Evolutionary conservation across 805 yeast genomes (phyloP).

Genomic region (Wickerhamiella slavikovae): DNA sequence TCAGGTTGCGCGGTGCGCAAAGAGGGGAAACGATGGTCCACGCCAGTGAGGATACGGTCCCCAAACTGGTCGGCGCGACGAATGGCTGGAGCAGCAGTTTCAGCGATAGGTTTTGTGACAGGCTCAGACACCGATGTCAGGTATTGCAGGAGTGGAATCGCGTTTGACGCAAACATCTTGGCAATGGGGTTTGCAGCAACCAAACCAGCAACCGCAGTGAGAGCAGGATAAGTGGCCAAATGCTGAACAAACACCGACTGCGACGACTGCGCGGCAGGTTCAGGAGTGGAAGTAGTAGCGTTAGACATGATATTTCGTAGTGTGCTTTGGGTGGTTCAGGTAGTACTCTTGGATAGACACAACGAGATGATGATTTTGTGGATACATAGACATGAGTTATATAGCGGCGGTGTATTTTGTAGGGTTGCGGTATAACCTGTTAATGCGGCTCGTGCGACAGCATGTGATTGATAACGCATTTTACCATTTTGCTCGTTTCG

Average conservation of each 20-base stretch:
- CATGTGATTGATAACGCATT: too few species aligned
- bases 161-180: constrained; percentile 38
- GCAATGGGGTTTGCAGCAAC: constrained; percentile 37
- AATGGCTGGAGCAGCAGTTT: constrained; percentile 21
- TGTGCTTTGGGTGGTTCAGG: too few species aligned
- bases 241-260: constrained; percentile 26
- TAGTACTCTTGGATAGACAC: too few species aligned
- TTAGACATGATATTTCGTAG: background rate
- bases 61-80: constrained; percentile 30
- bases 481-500: too few species aligned
- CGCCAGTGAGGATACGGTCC: constrained; percentile 31
- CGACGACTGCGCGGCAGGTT: background rate
- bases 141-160: constrained; percentile 34
- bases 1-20: constrained; percentile 39
- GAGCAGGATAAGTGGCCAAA: constrained; percentile 30
- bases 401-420: too few species aligned
- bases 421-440: too few species aligned
- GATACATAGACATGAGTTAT: too few species aligned
- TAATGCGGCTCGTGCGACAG: too few species aligned
- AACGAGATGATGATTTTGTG: too few species aligned
- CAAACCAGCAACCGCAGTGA: constrained; percentile 37
- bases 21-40: constrained; percentile 42
- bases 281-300: background rate
- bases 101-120: constrained; percentile 18
- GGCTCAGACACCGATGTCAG: constrained; percentile 14